These are phyloP conservation scores for Neopestalotiopsis sp. DNA, from an alignment of 2,329 filamentous ascomycete genomes.

Conservation along the genomic window DNA sequence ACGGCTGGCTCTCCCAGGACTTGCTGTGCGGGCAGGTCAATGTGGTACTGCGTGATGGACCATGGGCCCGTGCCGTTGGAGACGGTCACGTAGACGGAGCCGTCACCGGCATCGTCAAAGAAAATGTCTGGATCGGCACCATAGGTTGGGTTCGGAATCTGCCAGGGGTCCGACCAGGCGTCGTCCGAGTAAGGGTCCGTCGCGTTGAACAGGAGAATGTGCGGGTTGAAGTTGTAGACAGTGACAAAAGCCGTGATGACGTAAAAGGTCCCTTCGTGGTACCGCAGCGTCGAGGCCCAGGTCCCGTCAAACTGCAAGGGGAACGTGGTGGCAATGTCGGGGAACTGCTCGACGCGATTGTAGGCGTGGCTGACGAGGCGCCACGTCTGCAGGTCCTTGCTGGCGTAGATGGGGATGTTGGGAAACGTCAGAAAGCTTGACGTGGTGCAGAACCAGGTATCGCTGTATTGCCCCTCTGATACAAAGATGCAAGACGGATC, in stretches of 20 bases:
- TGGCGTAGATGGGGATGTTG: conserved; percentile 58
- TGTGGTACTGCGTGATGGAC: conserved; percentile 10
- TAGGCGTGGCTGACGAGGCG: conserved; percentile 46
- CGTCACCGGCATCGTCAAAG: conserved; percentile 43
- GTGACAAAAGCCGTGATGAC: conserved; percentile 38
- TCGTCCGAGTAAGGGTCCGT: conserved; percentile 44
- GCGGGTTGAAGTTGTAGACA: conserved; percentile 17
- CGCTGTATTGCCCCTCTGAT: conserved; percentile 35
- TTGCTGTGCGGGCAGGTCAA: conserved; percentile 41
- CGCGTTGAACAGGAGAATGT: conserved; percentile 42
- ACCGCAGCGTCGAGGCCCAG: conserved; percentile 40
- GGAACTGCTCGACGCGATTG: conserved; percentile 46
- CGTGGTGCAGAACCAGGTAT: conserved; percentile 57
- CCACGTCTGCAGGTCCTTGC: conserved; percentile 58
- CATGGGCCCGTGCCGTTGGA: background rate
- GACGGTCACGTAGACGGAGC: conserved; percentile 41
- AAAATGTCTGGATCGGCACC: conserved; percentile 49
- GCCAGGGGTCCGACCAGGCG: conserved; percentile 47
- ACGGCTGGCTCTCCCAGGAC: conserved; percentile 36
- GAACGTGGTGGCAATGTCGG: conserved; percentile 37
- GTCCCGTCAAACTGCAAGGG: conserved; percentile 37
- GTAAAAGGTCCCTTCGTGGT: conserved; percentile 37
- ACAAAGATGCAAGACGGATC: conserved; percentile 52
- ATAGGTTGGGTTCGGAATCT: conserved; percentile 35
- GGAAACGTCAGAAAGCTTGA: conserved; percentile 60